Evolutionary conservation across 2,329 filamentous ascomycete genomes (phyloP).

Genomic region (Saccharata proteae): DNA sequence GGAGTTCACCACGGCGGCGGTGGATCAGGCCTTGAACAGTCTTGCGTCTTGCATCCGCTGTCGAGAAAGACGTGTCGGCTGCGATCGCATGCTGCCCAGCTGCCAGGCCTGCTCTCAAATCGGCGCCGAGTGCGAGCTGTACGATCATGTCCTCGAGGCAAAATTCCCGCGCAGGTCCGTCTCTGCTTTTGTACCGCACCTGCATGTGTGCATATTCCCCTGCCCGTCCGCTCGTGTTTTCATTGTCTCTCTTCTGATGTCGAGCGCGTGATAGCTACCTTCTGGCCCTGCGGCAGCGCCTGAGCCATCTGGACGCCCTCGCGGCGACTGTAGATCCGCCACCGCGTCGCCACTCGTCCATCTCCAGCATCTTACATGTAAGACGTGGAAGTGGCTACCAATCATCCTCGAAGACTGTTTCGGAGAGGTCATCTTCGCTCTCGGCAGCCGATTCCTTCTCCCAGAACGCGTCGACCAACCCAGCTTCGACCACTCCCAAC

Average conservation of each 20-base stretch:
- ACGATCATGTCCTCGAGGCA: conserved; percentile 7
- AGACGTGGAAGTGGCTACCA: too few relatives aligned
- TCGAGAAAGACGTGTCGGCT: conserved; percentile 8
- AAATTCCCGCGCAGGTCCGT: conserved; percentile 7
- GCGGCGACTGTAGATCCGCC: background rate
- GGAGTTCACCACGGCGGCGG: conserved; percentile 6
- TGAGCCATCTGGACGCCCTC: conserved; percentile 7
- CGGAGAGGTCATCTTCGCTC: conserved; percentile 2
- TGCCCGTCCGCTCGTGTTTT: too few relatives aligned
- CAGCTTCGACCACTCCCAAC: background rate
- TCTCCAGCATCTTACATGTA: too few relatives aligned
- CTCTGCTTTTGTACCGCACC: too few relatives aligned
- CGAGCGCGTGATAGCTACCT: conserved; percentile 3
- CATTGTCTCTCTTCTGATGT: too few relatives aligned
- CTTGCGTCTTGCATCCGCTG: conserved; percentile 9
- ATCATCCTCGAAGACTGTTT: too few relatives aligned
- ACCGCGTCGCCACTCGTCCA: background rate
- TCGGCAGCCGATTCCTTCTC: conserved; percentile 1
- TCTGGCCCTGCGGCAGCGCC: conserved; percentile 6
- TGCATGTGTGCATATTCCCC: too few relatives aligned
- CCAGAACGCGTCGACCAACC: background rate
- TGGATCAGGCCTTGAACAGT: conserved; percentile 7
- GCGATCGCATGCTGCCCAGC: conserved; percentile 8
- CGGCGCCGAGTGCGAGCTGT: conserved; percentile 6
- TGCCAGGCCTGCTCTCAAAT: conserved; percentile 7